A percentile compares a stretch with the other conserved stretches of the same genome.
phyloP scores from a whole-genome alignment of 73 alveolate genomes.

The Diophrys appendiculata region DNA sequence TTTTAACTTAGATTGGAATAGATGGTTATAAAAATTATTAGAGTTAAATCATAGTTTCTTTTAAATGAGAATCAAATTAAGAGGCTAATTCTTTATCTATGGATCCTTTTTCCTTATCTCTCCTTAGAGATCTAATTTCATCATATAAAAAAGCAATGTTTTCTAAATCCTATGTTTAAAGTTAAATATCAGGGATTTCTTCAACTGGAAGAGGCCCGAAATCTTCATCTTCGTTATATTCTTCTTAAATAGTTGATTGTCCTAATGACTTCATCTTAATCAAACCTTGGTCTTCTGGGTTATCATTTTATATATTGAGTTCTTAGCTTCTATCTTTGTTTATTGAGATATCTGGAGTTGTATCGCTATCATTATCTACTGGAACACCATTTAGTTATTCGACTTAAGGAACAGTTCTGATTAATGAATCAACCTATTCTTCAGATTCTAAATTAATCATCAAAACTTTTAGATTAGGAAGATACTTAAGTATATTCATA shows the following conservation, averaged over 20 bases:
- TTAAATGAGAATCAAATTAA: constrained; percentile 52
- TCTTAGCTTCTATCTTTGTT: no score
- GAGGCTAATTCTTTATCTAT: constrained; percentile 55
- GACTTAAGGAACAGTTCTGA: constrained; percentile 15
- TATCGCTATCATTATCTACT: no score
- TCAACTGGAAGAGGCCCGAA: no score
- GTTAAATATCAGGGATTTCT: constrained; percentile 11
- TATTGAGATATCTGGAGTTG: no score
- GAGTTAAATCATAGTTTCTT: constrained; percentile 37
- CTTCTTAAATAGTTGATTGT: no score
- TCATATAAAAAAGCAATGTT: constrained; percentile 16
- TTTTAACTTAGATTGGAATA: constrained; percentile 10
- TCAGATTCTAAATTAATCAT: constrained; percentile 47
- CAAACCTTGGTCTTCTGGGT: no score
- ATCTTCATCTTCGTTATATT: no score
- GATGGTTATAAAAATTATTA: constrained; percentile 1
- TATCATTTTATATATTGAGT: no score
- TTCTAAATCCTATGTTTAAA: constrained; percentile 17
- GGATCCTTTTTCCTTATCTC: neutral
- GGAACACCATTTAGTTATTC: constrained; percentile 43
- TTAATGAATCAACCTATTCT: constrained; percentile 50
- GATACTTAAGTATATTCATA: no score
- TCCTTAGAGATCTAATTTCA: constrained; percentile 4
- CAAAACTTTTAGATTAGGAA: no score
- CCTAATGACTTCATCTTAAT: no score